Conservation (phyloP, 1,139 yeast species). For the Saccharomyces hybrid region DNA sequence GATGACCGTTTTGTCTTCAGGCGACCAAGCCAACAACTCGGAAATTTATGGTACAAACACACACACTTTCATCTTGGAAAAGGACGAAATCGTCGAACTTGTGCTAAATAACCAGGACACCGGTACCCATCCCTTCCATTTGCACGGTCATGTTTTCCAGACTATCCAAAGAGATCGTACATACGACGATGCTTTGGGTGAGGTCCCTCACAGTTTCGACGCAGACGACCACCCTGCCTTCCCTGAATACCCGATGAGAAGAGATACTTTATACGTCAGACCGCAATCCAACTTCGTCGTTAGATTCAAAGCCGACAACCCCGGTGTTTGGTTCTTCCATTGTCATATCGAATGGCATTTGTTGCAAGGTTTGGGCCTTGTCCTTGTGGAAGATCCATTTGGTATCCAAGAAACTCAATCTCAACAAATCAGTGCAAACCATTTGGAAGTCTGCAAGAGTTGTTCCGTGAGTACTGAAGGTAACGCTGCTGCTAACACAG, state of each 20-base stretch:
- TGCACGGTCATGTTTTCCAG: constrained; percentile 78
- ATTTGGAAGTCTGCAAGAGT: constrained; percentile 50
- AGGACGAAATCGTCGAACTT: constrained; percentile 60
- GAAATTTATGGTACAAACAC: constrained; percentile 74
- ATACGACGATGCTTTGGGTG: constrained; percentile 38
- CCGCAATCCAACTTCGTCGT: constrained; percentile 64
- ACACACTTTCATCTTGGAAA: constrained; percentile 59
- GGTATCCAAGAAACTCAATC: constrained; percentile 45
- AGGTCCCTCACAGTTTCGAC: constrained; percentile 45
- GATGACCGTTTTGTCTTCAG: constrained; percentile 65
- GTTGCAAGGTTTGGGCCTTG: constrained; percentile 73
- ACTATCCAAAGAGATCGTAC: constrained; percentile 48
- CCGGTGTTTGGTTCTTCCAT: constrained; percentile 92
- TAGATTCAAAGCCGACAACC: constrained; percentile 72
- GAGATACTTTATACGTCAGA: constrained; percentile 61
- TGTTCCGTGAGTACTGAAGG: constrained; percentile 48
- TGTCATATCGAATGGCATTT: constrained; percentile 95
- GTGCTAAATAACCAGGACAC: constrained; percentile 64
- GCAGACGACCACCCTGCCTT: constrained; percentile 41
- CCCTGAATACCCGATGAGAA: constrained; percentile 59
- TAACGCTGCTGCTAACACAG: constrained; percentile 78
- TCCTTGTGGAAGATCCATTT: constrained; percentile 68
- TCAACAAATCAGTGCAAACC: constrained; percentile 46
- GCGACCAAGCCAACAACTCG: constrained; percentile 47
- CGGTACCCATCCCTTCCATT: constrained; percentile 83